These are phyloP conservation scores for Craterostigma plantagineum DNA, from an alignment of 257 asterid species.

Conservation along the genomic window DNA sequence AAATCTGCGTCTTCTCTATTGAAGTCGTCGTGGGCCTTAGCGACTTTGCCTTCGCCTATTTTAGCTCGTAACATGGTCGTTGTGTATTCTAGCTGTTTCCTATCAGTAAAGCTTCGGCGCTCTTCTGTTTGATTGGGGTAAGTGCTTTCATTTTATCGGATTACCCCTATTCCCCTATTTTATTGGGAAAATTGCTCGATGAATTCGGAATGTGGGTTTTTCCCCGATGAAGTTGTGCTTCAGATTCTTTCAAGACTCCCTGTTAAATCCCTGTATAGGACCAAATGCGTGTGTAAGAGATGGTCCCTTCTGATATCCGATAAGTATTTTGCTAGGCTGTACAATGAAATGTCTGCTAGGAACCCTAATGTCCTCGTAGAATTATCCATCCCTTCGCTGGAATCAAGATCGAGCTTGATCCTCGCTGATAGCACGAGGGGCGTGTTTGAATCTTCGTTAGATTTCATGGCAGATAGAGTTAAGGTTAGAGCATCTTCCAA, in stretches of 20 bases:
- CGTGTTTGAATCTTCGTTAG: slow-evolving; percentile 53
- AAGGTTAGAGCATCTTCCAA: slow-evolving; percentile 71
- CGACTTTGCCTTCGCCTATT: too few species aligned
- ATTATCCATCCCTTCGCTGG: slow-evolving; percentile 29
- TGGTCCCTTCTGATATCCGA: slow-evolving; percentile 51
- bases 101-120: too few species aligned
- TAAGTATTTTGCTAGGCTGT: slow-evolving; percentile 34
- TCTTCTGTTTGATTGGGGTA: too few species aligned
- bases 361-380: slow-evolving; percentile 60
- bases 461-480: slow-evolving; percentile 59
- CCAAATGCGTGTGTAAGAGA: slow-evolving; percentile 51
- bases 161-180: too few species aligned
- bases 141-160: too few species aligned
- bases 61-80: too few species aligned
- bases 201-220: slow-evolving; percentile 15
- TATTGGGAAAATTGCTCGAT: too few species aligned
- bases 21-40: too few species aligned
- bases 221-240: slow-evolving; percentile 65
- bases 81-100: too few species aligned
- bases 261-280: slow-evolving; percentile 41
- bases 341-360: slow-evolving; percentile 34
- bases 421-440: slow-evolving; percentile 53
- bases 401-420: slow-evolving; percentile 51
- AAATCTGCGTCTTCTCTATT: too few species aligned
- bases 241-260: slow-evolving; percentile 73